Conservation (phyloP, 2,329 filamentous ascomycete species). For the Fusarium protoensiforme region DNA sequence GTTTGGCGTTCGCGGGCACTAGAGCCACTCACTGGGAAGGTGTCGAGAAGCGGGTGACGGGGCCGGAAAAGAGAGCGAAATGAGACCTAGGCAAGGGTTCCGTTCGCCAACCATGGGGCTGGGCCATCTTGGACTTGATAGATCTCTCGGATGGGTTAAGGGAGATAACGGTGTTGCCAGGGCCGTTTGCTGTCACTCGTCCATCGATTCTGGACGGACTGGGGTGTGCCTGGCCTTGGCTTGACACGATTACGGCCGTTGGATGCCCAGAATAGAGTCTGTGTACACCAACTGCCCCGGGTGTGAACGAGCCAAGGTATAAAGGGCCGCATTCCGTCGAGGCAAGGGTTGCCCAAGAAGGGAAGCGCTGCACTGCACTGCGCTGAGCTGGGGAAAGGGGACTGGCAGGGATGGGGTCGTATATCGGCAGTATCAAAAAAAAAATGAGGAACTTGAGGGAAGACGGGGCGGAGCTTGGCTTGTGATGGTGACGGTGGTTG, state of each 20-base stretch:
- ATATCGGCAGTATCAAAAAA: constrained; percentile 7
- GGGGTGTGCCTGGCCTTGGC: constrained; percentile 8
- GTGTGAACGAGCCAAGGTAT: constrained; percentile 28
- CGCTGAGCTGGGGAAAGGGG: not conserved
- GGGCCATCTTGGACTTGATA: constrained; percentile 41
- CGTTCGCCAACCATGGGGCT: constrained; percentile 42
- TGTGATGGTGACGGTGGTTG: not conserved
- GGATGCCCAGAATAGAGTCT: constrained; percentile 23
- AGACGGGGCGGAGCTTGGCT: not conserved
- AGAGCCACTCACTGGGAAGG: constrained; percentile 41
- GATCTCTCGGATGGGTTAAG: constrained; percentile 38
- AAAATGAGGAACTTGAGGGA: not conserved
- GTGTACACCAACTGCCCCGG: not conserved
- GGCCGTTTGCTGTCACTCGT: constrained; percentile 24
- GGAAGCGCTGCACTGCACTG: not conserved
- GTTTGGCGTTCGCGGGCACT: constrained; percentile 35
- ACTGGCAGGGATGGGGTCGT: not conserved
- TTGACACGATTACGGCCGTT: constrained; percentile 7
- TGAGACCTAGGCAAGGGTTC: constrained; percentile 40
- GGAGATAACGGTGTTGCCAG: constrained; percentile 35
- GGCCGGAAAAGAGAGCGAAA: constrained; percentile 44
- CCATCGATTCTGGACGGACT: not conserved
- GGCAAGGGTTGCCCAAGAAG: constrained; percentile 17
- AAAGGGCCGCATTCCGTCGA: constrained; percentile 33
- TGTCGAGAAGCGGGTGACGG: constrained; percentile 44